Conservation (phyloP, 305 asterid species). For the Rubia peregrina region DNA sequence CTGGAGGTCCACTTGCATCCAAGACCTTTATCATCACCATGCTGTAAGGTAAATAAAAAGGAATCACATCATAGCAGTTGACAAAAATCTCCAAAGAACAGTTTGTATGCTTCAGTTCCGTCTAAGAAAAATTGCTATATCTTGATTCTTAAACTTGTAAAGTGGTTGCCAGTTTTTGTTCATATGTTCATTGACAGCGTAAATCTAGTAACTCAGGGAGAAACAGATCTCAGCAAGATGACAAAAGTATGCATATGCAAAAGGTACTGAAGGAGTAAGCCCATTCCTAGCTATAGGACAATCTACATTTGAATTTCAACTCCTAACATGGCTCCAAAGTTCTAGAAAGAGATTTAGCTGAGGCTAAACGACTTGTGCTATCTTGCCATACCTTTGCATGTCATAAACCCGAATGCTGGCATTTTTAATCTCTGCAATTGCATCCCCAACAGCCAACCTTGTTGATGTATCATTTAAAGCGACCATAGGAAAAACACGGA, state of each 20-base stretch:
- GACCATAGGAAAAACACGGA: conserved; percentile 85
- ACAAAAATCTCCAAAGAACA: not conserved
- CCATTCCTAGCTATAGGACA: not conserved
- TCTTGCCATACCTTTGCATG: conserved; percentile 67
- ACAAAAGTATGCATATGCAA: not conserved
- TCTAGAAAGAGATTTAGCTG: not conserved
- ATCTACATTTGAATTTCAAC: not conserved
- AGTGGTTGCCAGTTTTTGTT: not conserved
- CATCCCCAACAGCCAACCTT: conserved; percentile 96
- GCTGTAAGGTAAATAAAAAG: conserved; percentile 38
- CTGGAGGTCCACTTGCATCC: conserved; percentile 99
- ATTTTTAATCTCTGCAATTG: conserved; percentile 62
- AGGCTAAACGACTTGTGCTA: not conserved
- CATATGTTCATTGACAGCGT: not conserved
- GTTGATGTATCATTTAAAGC: conserved; percentile 66
- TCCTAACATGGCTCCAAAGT: not conserved
- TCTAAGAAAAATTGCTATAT: not conserved
- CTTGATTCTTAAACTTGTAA: not conserved
- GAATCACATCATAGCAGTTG: conserved; percentile 3
- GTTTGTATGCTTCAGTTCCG: not conserved
- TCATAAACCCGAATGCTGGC: conserved; percentile 78
- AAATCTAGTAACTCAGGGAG: not conserved
- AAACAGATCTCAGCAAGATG: not conserved
- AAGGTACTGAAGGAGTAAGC: not conserved
- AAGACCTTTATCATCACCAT: conserved; percentile 82